Evolutionary conservation across 768 basidiomycete species (phyloP).

Genomic region (Tephrocybe sp.): DNA sequence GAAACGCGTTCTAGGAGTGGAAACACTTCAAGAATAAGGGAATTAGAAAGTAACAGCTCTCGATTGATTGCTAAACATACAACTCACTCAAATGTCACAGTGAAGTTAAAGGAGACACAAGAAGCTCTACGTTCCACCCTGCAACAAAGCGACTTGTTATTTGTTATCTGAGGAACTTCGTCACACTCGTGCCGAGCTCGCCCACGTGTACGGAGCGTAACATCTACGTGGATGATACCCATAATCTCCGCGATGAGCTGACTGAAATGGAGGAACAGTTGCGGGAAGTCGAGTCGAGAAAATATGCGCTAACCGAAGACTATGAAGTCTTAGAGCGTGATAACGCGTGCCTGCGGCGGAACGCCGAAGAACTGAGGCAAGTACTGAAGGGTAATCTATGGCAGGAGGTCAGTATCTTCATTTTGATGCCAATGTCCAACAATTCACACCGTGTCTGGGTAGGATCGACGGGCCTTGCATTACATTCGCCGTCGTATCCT

Average conservation of each 20-base stretch:
- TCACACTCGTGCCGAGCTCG: not conserved
- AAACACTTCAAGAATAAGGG: not conserved
- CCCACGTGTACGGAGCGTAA: conserved; percentile 5
- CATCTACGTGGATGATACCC: not conserved
- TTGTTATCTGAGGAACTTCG: not conserved
- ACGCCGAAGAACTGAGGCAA: not conserved
- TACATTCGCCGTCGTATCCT: conserved; percentile 9
- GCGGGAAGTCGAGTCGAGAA: conserved; percentile 6
- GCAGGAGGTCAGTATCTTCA: not conserved
- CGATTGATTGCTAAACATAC: not conserved
- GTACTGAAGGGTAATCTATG: not conserved
- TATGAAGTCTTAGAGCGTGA: conserved; percentile 9
- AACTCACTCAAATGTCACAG: not conserved
- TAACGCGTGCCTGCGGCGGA: conserved; percentile 2
- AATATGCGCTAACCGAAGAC: conserved; percentile 5
- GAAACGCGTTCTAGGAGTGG: not conserved
- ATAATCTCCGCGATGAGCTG: conserved; percentile 2
- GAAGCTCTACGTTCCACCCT: not conserved
- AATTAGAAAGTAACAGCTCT: conserved; percentile 2
- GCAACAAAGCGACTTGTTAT: not conserved
- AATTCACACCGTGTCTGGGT: not conserved
- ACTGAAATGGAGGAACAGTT: not conserved
- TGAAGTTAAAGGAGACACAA: conserved; percentile 2
- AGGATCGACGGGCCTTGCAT: conserved; percentile 10
- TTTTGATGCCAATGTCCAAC: no score